Evolutionary conservation across 768 basidiomycete genomes (phyloP).

Genomic region (Boletus pseudo-olivaceus): DNA sequence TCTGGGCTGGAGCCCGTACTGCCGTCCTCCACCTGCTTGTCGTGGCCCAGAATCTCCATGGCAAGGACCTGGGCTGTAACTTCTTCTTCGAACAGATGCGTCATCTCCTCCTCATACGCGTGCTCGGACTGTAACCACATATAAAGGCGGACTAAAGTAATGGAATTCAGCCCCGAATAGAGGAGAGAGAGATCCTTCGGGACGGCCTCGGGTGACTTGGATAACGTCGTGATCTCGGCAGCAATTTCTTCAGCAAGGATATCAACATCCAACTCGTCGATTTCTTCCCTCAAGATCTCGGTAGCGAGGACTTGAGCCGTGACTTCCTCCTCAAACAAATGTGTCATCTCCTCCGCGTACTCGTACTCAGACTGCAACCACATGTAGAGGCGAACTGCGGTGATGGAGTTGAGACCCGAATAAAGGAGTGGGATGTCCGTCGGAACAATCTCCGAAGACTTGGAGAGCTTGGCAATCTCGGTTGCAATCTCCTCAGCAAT

Average conservation of each 20-base stretch:
- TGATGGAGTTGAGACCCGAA: slow-evolving; percentile 32
- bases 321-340: slow-evolving; percentile 31
- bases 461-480: slow-evolving; percentile 31
- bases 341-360: slow-evolving; percentile 27
- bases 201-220: slow-evolving; percentile 27
- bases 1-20: slow-evolving; percentile 6
- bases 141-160: slow-evolving; percentile 27
- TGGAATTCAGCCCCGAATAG: slow-evolving; percentile 32
- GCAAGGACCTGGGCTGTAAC: slow-evolving; percentile 29
- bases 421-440: slow-evolving; percentile 32
- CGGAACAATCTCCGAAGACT: slow-evolving; percentile 24
- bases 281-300: slow-evolving; percentile 26
- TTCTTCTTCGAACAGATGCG: slow-evolving; percentile 32
- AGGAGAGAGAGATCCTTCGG: slow-evolving; percentile 33
- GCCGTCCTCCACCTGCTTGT: not conserved
- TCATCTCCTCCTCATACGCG: slow-evolving; percentile 31
- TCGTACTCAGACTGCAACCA: slow-evolving; percentile 35
- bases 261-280: not conserved
- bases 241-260: slow-evolving; percentile 30
- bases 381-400: slow-evolving; percentile 28
- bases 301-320: slow-evolving; percentile 28
- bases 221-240: slow-evolving; percentile 30
- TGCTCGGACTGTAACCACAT: slow-evolving; percentile 33
- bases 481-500: slow-evolving; percentile 34
- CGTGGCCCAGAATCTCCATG: slow-evolving; percentile 23